Percentiles rank a stretch among this genome's conserved stretches.
Conservation (phyloP, 2,329 filamentous ascomycete genomes). For the Ophiostoma perfectum region DNA sequence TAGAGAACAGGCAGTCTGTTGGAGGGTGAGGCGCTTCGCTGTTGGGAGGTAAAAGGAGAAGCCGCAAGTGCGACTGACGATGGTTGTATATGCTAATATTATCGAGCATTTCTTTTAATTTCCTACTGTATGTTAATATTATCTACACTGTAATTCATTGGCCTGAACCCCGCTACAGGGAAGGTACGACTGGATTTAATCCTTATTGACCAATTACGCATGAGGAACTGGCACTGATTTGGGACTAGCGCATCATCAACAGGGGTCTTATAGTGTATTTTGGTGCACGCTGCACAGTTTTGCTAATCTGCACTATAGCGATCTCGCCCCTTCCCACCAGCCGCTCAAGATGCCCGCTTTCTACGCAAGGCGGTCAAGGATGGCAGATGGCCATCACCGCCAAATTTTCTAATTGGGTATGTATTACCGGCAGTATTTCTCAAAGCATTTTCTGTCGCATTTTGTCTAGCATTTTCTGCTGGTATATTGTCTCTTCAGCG, state of each 20-base stretch:
- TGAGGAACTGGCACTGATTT: not conserved
- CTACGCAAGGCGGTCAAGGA: conserved; percentile 12
- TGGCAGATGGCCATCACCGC: conserved; percentile 19
- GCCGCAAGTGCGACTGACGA: not conserved
- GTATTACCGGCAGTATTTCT: conserved; percentile 17
- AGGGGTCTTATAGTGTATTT: not conserved
- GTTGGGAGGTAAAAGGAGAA: not conserved
- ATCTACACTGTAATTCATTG: not conserved
- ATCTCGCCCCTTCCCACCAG: not conserved
- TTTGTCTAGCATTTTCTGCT: not conserved
- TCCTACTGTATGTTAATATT: not conserved
- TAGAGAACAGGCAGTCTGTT: not conserved
- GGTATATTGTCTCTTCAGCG: not conserved
- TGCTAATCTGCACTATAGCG: not conserved
- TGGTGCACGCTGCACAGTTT: too few relatives aligned
- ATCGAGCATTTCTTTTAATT: not conserved
- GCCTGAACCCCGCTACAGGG: conserved; percentile 14
- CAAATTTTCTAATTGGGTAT: conserved; percentile 17
- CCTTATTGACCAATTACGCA: conserved; percentile 14
- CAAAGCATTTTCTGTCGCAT: not conserved
- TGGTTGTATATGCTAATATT: not conserved
- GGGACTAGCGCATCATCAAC: conserved; percentile 1
- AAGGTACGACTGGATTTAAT: not conserved
- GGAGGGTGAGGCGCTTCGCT: not conserved
- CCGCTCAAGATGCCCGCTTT: not conserved